Evolutionary conservation across 177 flowering plant genomes (phyloP).

Genomic region (Vitis hybrid): DNA sequence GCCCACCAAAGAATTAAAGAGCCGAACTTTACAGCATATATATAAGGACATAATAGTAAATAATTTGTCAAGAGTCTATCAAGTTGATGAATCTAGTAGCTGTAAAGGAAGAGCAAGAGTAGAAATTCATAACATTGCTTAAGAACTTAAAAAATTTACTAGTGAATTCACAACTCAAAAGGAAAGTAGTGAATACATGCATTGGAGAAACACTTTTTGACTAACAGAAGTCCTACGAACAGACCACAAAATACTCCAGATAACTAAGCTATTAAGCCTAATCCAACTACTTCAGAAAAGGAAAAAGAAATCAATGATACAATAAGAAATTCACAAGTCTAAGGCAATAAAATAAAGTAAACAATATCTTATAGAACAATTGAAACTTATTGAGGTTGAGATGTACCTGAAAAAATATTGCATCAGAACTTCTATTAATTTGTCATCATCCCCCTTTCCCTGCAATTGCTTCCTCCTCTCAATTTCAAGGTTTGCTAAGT

Average conservation of each 20-base stretch:
- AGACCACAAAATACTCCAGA: not conserved
- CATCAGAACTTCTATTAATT: constrained; percentile 46
- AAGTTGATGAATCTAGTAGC: not conserved
- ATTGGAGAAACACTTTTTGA: not conserved
- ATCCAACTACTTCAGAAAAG: not conserved
- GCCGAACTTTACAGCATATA: too few species aligned
- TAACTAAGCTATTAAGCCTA: not conserved
- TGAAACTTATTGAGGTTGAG: not conserved
- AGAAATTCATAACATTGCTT: not conserved
- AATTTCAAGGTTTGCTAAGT: constrained; percentile 80
- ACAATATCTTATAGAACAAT: too few species aligned
- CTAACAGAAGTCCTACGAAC: not conserved
- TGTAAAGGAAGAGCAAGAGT: not conserved
- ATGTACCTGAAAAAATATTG: constrained; percentile 67
- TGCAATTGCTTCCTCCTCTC: constrained; percentile 59
- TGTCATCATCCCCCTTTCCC: constrained; percentile 55
- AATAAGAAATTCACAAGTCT: not conserved
- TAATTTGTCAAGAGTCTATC: not conserved
- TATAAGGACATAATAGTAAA: not conserved
- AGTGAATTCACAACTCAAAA: not conserved
- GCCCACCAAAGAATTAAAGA: not conserved
- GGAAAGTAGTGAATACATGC: not conserved
- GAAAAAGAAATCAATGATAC: constrained; percentile 1
- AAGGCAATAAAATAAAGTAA: not conserved
- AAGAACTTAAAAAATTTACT: not conserved